Evolutionary conservation across 768 basidiomycete species (phyloP).

Genomic region (Neoboletus magnificus): DNA sequence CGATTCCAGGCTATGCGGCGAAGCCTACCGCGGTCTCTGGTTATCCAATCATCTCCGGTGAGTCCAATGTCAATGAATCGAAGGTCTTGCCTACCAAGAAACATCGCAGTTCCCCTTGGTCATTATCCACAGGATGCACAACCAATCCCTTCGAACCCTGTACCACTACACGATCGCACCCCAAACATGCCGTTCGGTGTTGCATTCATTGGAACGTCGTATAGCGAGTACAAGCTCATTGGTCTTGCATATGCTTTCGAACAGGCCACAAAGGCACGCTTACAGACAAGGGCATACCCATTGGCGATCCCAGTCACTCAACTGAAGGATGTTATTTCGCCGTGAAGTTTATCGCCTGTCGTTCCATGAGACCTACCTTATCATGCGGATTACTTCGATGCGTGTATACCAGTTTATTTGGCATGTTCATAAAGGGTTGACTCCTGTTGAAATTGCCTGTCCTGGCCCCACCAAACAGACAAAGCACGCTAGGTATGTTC

Average conservation of each 20-base stretch:
- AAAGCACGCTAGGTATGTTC: constrained; percentile 53
- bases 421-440: background rate
- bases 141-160: constrained; percentile 41
- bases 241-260: constrained; percentile 63
- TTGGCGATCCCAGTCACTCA: constrained; percentile 58
- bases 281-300: constrained; percentile 45
- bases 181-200: constrained; percentile 60
- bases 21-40: constrained; percentile 52
- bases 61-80: constrained; percentile 6
- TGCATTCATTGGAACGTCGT: constrained; percentile 60
- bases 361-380: constrained; percentile 3
- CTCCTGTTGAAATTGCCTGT: constrained; percentile 6
- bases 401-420: constrained; percentile 2
- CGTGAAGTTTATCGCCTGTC: constrained; percentile 2
- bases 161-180: constrained; percentile 31
- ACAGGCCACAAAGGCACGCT: constrained; percentile 54
- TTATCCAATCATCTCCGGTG: constrained; percentile 64
- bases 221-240: constrained; percentile 56
- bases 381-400: background rate
- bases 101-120: constrained; percentile 49
- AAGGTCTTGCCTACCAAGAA: constrained; percentile 3
- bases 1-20: constrained; percentile 26
- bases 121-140: constrained; percentile 49
- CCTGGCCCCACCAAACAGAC: constrained; percentile 10
- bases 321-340: constrained; percentile 33